Evolutionary conservation across 192 early-diverging fungal genomes (phyloP), one percentile per base, ranked within the genome.

Genomic region (Cetraspora pellucida): DNA sequence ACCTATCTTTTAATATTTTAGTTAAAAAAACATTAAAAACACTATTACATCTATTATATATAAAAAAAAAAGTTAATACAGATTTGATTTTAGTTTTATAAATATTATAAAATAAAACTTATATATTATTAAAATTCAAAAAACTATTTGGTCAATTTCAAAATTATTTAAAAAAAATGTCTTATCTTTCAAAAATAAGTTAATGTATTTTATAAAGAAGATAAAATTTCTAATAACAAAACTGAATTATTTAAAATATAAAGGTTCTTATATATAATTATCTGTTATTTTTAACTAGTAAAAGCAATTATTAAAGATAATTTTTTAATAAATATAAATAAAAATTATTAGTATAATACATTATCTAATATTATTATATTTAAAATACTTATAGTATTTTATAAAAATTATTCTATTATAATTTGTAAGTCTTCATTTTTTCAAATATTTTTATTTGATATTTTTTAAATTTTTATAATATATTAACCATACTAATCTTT

Each of bases 371-470:
- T 57, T 58, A 16, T 54, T 72, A 44, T 30, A 72, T 72, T 54
- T 23, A 43, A 57, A 47, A 77, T 52, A 60, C 66, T 77, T 69
- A 77, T 66, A 77, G 10, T 8, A 74, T 16, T 78, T 74, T 57
- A 28, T 74, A 63, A 74, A 78, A 58, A 17, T 61, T 28, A 50
- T 30, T 44, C 55, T 27, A 78, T 11, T 37, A 74, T 54, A 78
- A 19, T 21, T 59, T 25, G 7, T 74, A 1, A 45, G 19, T 74
- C 25, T 78, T 78, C 11, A 59, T 59, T 44, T 74, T 78, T 58
- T 78, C 27, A 27, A 78, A 25, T 46, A n/a, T 16, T 19, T 78
- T 71, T 78, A 47, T 55, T 7, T 78, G 71, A 54, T 78, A 78
- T 23, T 46, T 30, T 44, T 27, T 37, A 23, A 78, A 78, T 74